Evolutionary conservation across 495 filamentous ascomycete species (phyloP).

Genomic region (Penicillium simplicissimum): DNA sequence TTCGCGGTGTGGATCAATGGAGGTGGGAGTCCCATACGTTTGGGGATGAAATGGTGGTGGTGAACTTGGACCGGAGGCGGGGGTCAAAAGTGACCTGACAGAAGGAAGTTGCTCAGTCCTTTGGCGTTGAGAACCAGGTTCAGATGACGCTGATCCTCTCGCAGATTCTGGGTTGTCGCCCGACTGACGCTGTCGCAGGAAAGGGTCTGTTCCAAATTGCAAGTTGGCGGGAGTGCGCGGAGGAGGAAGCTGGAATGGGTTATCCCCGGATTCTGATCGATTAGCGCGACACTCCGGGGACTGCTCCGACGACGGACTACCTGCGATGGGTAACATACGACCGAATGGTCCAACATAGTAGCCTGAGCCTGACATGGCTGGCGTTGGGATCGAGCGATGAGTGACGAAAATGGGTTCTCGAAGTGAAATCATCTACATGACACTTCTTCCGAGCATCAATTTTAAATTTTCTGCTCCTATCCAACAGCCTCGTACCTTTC

Average conservation of each 20-base stretch:
- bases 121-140: constrained; percentile 19
- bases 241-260: constrained; percentile 53
- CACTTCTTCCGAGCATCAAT: not conserved
- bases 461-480: not conserved
- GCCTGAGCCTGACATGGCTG: constrained; percentile 42
- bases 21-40: constrained; percentile 25
- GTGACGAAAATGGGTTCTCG: not conserved
- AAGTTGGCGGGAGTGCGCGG: constrained; percentile 43
- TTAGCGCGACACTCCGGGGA: constrained; percentile 38
- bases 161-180: constrained; percentile 31
- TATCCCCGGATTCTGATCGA: constrained; percentile 37
- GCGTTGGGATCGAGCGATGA: constrained; percentile 6
- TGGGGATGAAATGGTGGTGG: constrained; percentile 30
- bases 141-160: constrained; percentile 16
- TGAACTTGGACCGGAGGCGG: constrained; percentile 34
- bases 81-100: constrained; percentile 50
- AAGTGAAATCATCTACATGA: constrained; percentile 11
- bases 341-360: constrained; percentile 52
- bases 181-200: constrained; percentile 36
- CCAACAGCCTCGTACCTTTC: not conserved
- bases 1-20: constrained; percentile 23
- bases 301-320: constrained; percentile 32
- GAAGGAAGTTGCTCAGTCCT: constrained; percentile 46
- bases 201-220: constrained; percentile 47
- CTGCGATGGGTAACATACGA: constrained; percentile 47